Evolutionary conservation across 345 rosid genomes (phyloP).

Genomic region (Dipteronia sinensis): DNA sequence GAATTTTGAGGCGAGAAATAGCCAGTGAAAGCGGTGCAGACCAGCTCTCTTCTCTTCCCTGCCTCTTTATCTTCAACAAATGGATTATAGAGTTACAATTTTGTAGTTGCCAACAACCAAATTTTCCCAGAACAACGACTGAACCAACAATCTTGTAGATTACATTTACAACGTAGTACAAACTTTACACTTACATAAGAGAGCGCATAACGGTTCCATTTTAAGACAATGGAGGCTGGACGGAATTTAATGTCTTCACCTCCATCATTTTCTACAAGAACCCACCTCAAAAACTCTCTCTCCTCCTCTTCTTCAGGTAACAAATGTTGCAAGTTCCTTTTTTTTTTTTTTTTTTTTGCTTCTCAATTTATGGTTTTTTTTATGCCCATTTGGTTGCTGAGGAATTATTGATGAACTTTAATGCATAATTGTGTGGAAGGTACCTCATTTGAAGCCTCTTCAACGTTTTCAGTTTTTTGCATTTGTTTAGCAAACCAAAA

Average conservation of each 20-base stretch:
- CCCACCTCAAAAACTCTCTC: slow-evolving; percentile 45
- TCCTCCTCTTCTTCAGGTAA: slow-evolving; percentile 57
- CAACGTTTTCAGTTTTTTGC: neutral
- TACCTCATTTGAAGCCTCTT: neutral
- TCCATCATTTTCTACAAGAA: slow-evolving; percentile 57
- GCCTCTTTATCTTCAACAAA: neutral
- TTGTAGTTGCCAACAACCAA: too few relatives aligned
- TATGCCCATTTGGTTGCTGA: neutral
- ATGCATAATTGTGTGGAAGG: neutral
- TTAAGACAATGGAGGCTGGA: slow-evolving; percentile 60
- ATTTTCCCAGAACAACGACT: neutral
- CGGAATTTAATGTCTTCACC: slow-evolving; percentile 65
- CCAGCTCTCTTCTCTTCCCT: neutral
- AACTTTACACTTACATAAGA: neutral
- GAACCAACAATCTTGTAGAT: neutral
- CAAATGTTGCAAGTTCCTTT: neutral
- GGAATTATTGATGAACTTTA: neutral
- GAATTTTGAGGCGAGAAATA: slow-evolving; percentile 26
- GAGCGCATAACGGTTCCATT: neutral
- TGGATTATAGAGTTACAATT: too few relatives aligned
- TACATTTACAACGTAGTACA: neutral
- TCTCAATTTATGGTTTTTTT: neutral
- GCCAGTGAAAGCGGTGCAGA: slow-evolving; percentile 9
- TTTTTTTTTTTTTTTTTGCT: neutral
- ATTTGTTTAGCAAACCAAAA: neutral